Conservation (phyloP, 2,329 filamentous ascomycete species). For the Apiospora saccharicola region DNA sequence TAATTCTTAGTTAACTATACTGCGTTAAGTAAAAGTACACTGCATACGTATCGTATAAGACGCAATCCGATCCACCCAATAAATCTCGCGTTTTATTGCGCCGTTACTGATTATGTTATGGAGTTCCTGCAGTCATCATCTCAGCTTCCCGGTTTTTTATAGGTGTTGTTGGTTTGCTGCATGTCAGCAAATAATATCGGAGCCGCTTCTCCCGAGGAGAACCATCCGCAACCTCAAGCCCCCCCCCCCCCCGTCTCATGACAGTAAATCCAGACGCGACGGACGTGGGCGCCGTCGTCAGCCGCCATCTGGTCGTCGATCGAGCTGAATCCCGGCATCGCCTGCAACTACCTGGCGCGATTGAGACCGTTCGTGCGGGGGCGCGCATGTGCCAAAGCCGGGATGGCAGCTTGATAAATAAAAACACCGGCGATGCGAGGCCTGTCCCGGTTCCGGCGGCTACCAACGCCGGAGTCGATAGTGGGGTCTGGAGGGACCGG, state of each 20-base stretch:
- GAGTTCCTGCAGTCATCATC: background rate
- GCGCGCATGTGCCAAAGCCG: no score
- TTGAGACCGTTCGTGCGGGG: constrained; percentile 38
- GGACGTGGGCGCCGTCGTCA: constrained; percentile 37
- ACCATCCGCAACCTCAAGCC: background rate
- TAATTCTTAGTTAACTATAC: background rate
- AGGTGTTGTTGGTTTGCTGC: background rate
- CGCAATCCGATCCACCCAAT: background rate
- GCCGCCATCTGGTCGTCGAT: constrained; percentile 38
- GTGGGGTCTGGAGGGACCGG: no score
- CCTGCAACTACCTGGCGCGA: constrained; percentile 38
- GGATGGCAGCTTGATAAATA: no score
- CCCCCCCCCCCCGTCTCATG: no score
- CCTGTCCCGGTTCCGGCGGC: no score
- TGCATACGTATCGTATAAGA: no score
- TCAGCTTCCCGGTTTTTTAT: background rate
- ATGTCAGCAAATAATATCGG: background rate
- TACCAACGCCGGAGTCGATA: no score
- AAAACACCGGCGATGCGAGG: no score
- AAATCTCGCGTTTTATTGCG: no score
- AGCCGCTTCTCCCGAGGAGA: no score
- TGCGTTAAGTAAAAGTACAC: background rate
- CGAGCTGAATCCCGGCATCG: constrained; percentile 40
- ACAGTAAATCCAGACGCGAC: no score
- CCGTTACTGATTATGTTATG: background rate